Evolutionary conservation across 305 asterid species (phyloP), one percentile per base, ranked within the genome.

Genomic region (Fraxinus xanthoxyloides): DNA sequence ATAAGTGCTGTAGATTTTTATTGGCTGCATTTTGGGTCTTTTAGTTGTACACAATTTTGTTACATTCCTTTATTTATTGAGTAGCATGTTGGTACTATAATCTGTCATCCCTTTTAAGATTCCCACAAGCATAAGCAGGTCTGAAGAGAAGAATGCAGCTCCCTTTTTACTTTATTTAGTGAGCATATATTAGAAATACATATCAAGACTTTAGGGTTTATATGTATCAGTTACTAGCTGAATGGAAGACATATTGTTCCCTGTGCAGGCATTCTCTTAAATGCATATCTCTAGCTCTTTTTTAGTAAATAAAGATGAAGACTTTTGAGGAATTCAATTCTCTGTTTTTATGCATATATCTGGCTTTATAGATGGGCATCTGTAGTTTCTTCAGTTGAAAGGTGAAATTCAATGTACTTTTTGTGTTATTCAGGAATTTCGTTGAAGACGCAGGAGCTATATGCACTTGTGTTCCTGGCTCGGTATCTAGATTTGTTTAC

Each of bases 381-480:
- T 23, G 32, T 24, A 63, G 32, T 82, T 19, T 24, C n/a, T 48
- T 82, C 74, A 17, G 36, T 59, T 73, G 79, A 54, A 75, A 48
- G 36, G 38, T 79, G 82, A 28, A 77, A 77, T 79, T 86, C 76
- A 87, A 69, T 69, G 51, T 69, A 7, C 76, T 46, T 85, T 31
- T 24, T 77, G 79, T 80, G 80, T 46, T 81, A 12, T 76, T 28
- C 92, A 94, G 98, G 98, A 77, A 87, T 94, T 82, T 94, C 98
- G n/a, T 84, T 93, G 85, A 94, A 93, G 95, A 94, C 98, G 24
- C 98, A 94, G 89, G 97, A 93, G 89, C 77, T 95, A 86, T 95
- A 90, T 84, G 94, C 96, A 6, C 56, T 92, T 77, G 97, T 95
- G 85, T 95, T 95, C 86, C 81, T 91, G 89, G 86, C 98, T 84